phyloP scores from a whole-genome alignment of 192 early-diverging fungal genomes.

The Backusella macrospora region DNA sequence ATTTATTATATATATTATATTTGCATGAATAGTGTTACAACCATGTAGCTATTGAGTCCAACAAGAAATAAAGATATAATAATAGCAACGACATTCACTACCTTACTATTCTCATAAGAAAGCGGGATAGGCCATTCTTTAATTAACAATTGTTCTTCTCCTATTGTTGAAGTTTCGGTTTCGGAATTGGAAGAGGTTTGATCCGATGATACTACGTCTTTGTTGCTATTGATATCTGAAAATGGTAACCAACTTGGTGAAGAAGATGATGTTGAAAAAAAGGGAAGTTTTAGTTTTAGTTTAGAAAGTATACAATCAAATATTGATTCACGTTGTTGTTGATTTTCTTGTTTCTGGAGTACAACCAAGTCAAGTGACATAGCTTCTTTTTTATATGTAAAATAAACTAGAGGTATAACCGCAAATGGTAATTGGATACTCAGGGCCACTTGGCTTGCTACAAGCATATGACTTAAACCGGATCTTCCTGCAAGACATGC shows the following conservation, averaged over 20 bases:
- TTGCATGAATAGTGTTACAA: constrained; percentile 41
- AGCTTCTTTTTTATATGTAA: constrained; percentile 58
- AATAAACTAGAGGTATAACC: constrained; percentile 76
- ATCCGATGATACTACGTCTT: background rate
- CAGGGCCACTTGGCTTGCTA: constrained; percentile 75
- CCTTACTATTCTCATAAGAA: constrained; percentile 38
- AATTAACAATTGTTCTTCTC: background rate
- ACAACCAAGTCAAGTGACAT: constrained; percentile 48
- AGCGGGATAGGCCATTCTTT: constrained; percentile 28
- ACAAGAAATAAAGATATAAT: constrained; percentile 46
- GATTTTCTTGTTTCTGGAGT: background rate
- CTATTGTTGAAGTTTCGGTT: background rate
- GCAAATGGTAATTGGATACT: constrained; percentile 83
- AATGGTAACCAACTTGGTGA: background rate
- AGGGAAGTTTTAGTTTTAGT: background rate
- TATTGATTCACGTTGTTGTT: background rate
- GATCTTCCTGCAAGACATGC: constrained; percentile 64
- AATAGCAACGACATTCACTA: constrained; percentile 34
- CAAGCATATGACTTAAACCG: constrained; percentile 65
- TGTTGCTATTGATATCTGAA: background rate
- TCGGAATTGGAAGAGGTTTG: background rate
- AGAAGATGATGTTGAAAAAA: background rate
- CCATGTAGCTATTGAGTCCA: constrained; percentile 50
- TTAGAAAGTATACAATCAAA: background rate
- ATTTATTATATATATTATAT: constrained; percentile 13